phyloP scores from a whole-genome alignment of 2,329 filamentous ascomycete species.

The Sporothrix mexicana region DNA sequence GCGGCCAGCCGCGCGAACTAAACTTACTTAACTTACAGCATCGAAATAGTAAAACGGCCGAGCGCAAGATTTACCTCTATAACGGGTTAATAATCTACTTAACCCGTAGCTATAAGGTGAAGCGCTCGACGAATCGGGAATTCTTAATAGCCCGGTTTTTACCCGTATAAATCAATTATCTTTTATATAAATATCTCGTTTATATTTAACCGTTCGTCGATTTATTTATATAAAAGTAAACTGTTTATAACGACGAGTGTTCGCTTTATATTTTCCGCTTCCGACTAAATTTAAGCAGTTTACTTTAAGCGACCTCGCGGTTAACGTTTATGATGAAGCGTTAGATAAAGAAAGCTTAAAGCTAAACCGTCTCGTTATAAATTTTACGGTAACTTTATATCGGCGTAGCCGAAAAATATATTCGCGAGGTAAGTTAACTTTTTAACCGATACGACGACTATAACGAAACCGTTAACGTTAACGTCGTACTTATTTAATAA shows the following conservation, averaged over 20 bases:
- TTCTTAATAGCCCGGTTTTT: background rate
- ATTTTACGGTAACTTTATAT: background rate
- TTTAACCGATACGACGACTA: background rate
- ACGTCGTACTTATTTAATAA: background rate
- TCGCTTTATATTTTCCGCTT: slow-evolving; percentile 1
- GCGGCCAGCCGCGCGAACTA: background rate
- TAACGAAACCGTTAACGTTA: background rate
- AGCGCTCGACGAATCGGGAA: background rate
- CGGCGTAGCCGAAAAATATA: background rate
- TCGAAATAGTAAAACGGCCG: slow-evolving; percentile 1
- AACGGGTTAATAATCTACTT: background rate
- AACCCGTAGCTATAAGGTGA: background rate
- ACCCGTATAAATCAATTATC: background rate
- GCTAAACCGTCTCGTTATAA: background rate
- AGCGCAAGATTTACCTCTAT: background rate
- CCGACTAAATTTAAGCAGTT: background rate
- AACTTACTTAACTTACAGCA: background rate
- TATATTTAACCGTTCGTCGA: background rate
- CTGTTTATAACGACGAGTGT: background rate
- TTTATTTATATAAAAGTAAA: background rate
- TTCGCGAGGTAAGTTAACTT: background rate
- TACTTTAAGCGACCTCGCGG: background rate
- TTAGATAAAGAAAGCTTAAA: background rate
- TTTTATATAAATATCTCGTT: background rate
- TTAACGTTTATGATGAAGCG: background rate